Percentiles rank a stretch among this genome's conserved stretches.
These are phyloP conservation scores for Mycena capillaripes DNA, from an alignment of 768 basidiomycete genomes.

Conservation along the genomic window DNA sequence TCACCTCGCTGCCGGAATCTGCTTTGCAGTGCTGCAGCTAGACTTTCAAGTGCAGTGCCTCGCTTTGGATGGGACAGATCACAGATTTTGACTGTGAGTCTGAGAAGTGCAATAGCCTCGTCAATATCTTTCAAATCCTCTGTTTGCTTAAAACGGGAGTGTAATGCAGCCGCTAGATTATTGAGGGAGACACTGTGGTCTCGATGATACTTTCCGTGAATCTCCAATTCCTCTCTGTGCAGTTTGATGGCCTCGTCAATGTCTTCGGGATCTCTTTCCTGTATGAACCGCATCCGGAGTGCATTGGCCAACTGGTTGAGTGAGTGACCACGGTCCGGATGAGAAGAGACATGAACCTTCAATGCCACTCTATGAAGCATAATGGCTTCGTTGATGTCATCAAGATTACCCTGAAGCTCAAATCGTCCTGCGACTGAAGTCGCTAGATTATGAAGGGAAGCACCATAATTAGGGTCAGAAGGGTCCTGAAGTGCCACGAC, in stretches of 20 bases:
- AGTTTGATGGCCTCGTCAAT: constrained; percentile 44
- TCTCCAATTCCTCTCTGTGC: constrained; percentile 32
- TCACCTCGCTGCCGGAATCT: no score
- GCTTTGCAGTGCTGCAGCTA: no score
- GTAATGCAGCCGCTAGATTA: constrained; percentile 37
- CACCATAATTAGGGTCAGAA: constrained; percentile 4
- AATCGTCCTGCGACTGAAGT: no score
- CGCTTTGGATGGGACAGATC: no score
- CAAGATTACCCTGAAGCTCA: no score
- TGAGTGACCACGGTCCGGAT: background rate
- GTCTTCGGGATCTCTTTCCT: constrained; percentile 43
- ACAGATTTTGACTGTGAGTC: no score
- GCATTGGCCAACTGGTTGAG: constrained; percentile 29
- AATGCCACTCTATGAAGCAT: constrained; percentile 39
- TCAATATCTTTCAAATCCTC: constrained; percentile 43
- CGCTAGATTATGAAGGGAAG: constrained; percentile 33
- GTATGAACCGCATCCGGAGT: constrained; percentile 40
- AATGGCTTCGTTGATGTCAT: constrained; percentile 36
- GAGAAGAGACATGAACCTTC: constrained; percentile 14
- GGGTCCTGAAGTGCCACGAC: constrained; percentile 40
- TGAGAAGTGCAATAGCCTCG: background rate
- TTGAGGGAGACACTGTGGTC: background rate
- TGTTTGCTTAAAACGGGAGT: constrained; percentile 41
- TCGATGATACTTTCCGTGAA: constrained; percentile 5
- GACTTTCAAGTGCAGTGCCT: no score